Evolutionary conservation across 2,329 filamentous ascomycete species (phyloP).

Genomic region (Cordyceps cateniannulata): DNA sequence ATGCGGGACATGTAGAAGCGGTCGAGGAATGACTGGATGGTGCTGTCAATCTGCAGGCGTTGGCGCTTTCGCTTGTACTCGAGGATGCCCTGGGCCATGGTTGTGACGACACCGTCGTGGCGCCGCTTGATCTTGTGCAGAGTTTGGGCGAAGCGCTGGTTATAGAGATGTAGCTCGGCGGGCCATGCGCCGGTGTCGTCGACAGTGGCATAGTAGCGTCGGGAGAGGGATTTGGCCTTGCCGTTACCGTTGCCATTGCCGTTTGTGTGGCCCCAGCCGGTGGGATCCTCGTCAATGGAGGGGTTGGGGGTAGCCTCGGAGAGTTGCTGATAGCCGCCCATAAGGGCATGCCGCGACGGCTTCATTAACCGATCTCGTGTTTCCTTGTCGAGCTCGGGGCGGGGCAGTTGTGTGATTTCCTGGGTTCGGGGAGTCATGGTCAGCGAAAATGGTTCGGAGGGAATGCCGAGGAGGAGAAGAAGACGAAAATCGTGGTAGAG

Average conservation of each 20-base stretch:
- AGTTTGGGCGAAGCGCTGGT: constrained; percentile 80
- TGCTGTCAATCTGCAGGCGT: constrained; percentile 96
- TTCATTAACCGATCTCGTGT: constrained; percentile 73
- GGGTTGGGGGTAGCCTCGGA: constrained; percentile 85
- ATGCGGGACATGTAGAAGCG: constrained; percentile 99
- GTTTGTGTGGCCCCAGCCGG: constrained; percentile 42
- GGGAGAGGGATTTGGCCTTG: constrained; percentile 43
- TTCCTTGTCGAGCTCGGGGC: constrained; percentile 69
- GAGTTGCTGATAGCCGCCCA: constrained; percentile 55
- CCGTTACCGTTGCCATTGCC: constrained; percentile 40
- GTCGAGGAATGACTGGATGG: constrained; percentile 95
- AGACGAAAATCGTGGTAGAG: not conserved
- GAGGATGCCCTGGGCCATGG: constrained; percentile 93
- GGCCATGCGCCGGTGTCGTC: constrained; percentile 90
- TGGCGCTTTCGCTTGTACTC: constrained; percentile 97
- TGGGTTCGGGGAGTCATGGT: constrained; percentile 27
- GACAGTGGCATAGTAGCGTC: constrained; percentile 79
- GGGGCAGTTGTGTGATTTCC: constrained; percentile 86
- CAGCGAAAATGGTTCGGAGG: constrained; percentile 5
- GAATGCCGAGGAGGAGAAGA: not conserved
- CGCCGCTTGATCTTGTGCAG: constrained; percentile 91
- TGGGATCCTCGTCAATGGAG: constrained; percentile 78
- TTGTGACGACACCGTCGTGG: constrained; percentile 96
- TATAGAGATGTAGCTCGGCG: constrained; percentile 89
- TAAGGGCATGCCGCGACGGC: constrained; percentile 50